A percentile compares a stretch with the other conserved stretches of the same genome.
These are phyloP conservation scores for Fereydounia khargensis DNA, from an alignment of 1,284 basidiomycete species.

Conservation along the genomic window DNA sequence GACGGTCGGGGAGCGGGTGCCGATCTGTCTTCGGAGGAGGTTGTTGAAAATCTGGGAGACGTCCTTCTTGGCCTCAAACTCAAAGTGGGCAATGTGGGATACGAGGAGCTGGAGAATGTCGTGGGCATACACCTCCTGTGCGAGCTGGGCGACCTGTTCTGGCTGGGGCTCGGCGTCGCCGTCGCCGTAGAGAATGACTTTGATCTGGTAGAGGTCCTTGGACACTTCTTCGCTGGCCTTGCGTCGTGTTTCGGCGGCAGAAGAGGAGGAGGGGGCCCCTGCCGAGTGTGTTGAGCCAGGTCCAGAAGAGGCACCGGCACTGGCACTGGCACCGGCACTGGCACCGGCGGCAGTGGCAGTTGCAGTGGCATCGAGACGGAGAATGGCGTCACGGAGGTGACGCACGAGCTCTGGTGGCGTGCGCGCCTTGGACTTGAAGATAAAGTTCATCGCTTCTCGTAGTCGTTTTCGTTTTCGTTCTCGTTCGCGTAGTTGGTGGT, in stretches of 20 bases:
- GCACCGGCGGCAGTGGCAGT: slow-evolving; percentile 4
- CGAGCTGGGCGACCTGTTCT: slow-evolving; percentile 66
- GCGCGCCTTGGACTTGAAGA: slow-evolving; percentile 52
- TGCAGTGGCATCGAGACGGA: slow-evolving; percentile 28
- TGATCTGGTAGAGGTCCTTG: slow-evolving; percentile 85
- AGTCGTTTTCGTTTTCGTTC: background rate
- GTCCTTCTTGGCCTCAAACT: slow-evolving; percentile 90
- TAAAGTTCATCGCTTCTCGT: slow-evolving; percentile 54
- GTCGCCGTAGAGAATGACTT: slow-evolving; percentile 80
- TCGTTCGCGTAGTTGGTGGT: background rate
- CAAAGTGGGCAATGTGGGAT: slow-evolving; percentile 76
- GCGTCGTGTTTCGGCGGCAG: slow-evolving; percentile 11
- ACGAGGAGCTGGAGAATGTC: slow-evolving; percentile 83
- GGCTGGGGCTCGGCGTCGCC: slow-evolving; percentile 73
- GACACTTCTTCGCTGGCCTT: slow-evolving; percentile 82
- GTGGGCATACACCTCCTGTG: slow-evolving; percentile 90
- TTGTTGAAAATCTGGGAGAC: slow-evolving; percentile 95
- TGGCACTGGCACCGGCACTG: background rate
- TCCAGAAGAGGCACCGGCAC: slow-evolving; percentile 5
- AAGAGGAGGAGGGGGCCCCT: slow-evolving; percentile 5
- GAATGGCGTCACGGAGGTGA: slow-evolving; percentile 41
- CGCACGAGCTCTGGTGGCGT: slow-evolving; percentile 51
- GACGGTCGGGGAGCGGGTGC: slow-evolving; percentile 86
- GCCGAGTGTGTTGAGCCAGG: slow-evolving; percentile 6
- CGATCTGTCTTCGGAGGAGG: slow-evolving; percentile 90